A percentile compares a stretch with the other conserved stretches of the same genome.
phyloP scores from a whole-genome alignment of 345 rosid species.

The Acer campestre region DNA sequence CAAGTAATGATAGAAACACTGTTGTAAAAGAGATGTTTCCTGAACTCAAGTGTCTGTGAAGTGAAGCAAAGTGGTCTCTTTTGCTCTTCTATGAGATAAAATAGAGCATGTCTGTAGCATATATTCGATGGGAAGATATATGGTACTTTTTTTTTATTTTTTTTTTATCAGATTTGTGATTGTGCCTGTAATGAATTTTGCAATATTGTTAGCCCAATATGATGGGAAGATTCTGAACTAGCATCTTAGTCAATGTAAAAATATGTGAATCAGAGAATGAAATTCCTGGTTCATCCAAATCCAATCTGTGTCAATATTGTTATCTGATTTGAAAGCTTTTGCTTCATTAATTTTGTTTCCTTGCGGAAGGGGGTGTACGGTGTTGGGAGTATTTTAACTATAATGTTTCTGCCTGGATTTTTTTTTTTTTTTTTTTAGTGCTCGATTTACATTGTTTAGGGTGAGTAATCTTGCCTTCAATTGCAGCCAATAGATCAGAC shows the following conservation, averaged over 20 bases:
- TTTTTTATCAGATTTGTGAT: neutral
- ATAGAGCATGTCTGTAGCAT: neutral
- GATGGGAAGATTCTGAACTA: neutral
- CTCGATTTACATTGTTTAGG: neutral
- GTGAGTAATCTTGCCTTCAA: constrained; percentile 16
- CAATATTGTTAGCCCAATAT: neutral
- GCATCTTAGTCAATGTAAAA: neutral
- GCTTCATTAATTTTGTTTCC: neutral
- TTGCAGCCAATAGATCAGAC: constrained; percentile 77
- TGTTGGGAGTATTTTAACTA: constrained; percentile 3
- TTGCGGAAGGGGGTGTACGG: neutral
- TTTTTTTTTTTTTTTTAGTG: no score
- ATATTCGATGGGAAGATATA: neutral
- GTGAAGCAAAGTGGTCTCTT: constrained; percentile 4
- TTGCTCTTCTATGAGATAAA: neutral
- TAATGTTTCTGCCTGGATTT: neutral
- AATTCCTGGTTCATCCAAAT: neutral
- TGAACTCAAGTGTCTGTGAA: neutral
- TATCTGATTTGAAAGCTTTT: neutral
- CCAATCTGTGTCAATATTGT: neutral
- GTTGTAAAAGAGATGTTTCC: neutral
- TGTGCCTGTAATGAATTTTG: constrained; percentile 1
- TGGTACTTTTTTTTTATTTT: no score
- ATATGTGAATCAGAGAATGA: neutral
- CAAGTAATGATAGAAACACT: no score